Evolutionary conservation across 2,329 filamentous ascomycete genomes (phyloP).

Genomic region (Purpureocillium takamizusanense): DNA sequence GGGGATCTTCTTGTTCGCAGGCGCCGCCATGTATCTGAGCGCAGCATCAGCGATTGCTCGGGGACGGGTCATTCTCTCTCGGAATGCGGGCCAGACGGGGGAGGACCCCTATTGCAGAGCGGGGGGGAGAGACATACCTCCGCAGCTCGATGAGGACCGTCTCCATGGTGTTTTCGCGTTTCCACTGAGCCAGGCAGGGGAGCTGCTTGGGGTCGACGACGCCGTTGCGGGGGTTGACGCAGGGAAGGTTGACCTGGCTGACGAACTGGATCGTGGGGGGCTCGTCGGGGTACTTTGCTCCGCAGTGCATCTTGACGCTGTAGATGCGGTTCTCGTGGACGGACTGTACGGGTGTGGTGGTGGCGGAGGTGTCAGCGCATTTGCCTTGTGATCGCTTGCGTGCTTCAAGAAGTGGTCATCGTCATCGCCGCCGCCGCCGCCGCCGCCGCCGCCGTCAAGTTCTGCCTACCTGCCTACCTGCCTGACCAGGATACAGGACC

Average conservation of each 20-base stretch:
- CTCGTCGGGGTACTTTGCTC: constrained; percentile 75
- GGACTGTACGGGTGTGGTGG: constrained; percentile 46
- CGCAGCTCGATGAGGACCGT: constrained; percentile 80
- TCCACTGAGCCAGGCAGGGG: constrained; percentile 83
- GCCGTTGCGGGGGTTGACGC: constrained; percentile 73
- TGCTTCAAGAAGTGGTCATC: no score
- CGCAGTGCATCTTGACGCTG: constrained; percentile 94
- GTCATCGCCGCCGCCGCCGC: no score
- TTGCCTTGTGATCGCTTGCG: no score
- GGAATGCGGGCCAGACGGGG: no score
- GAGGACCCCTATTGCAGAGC: background rate
- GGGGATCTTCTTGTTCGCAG: constrained; percentile 86
- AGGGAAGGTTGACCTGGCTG: constrained; percentile 92
- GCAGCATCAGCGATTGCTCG: background rate
- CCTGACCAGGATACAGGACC: constrained; percentile 1
- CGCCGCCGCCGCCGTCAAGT: no score
- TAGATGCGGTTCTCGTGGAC: constrained; percentile 99
- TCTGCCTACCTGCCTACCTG: no score
- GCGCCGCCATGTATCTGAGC: constrained; percentile 80
- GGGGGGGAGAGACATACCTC: constrained; percentile 38
- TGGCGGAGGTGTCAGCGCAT: no score
- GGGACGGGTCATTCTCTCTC: no score
- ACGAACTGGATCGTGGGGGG: constrained; percentile 89
- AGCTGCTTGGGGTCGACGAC: constrained; percentile 78
- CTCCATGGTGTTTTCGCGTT: constrained; percentile 90